A percentile compares a stretch with the other conserved stretches of the same genome.
phyloP scores from a whole-genome alignment of 2,329 filamentous ascomycete genomes.

The Paecilomyces sp. region DNA sequence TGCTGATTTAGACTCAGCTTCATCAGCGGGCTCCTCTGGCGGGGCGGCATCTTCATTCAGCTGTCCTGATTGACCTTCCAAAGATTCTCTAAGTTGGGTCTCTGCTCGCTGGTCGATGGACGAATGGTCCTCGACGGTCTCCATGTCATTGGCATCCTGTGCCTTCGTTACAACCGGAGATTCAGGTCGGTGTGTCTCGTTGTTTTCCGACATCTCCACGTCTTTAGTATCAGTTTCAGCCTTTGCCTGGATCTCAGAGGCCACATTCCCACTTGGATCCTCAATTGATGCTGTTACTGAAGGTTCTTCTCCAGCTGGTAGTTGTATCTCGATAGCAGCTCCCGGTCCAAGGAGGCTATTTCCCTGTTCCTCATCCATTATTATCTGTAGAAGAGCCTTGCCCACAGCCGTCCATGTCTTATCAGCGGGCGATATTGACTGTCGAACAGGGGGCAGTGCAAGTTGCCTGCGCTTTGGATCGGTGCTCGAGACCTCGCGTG shows the following conservation, averaged over 20 bases:
- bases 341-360: slow-evolving; percentile 22
- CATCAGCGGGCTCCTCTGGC: slow-evolving; percentile 21
- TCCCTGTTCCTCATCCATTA: slow-evolving; percentile 34
- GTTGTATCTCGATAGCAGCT: slow-evolving; percentile 32
- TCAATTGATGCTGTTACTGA: slow-evolving; percentile 7
- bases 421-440: slow-evolving; percentile 27
- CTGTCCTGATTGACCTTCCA: slow-evolving; percentile 22
- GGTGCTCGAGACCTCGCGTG: slow-evolving; percentile 19
- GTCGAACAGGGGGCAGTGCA: slow-evolving; percentile 28
- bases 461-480: slow-evolving; percentile 26
- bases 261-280: slow-evolving; percentile 6
- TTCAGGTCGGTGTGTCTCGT: slow-evolving; percentile 7
- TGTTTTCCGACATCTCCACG: slow-evolving; percentile 9
- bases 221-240: slow-evolving; percentile 3
- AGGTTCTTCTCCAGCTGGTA: slow-evolving; percentile 28
- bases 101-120: slow-evolving; percentile 28
- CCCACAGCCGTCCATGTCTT: slow-evolving; percentile 44
- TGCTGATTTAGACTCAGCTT: slow-evolving; percentile 25
- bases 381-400: slow-evolving; percentile 38
- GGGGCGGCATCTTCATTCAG: slow-evolving; percentile 12
- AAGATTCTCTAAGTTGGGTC: slow-evolving; percentile 28
- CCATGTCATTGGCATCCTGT: slow-evolving; percentile 9
- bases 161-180: slow-evolving; percentile 4
- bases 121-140: slow-evolving; percentile 23
- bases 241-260: slow-evolving; percentile 3